Base-by-base conservation (phyloP, 2,329 filamentous ascomycete species). In the Thielaviopsis punctulata region DNA sequence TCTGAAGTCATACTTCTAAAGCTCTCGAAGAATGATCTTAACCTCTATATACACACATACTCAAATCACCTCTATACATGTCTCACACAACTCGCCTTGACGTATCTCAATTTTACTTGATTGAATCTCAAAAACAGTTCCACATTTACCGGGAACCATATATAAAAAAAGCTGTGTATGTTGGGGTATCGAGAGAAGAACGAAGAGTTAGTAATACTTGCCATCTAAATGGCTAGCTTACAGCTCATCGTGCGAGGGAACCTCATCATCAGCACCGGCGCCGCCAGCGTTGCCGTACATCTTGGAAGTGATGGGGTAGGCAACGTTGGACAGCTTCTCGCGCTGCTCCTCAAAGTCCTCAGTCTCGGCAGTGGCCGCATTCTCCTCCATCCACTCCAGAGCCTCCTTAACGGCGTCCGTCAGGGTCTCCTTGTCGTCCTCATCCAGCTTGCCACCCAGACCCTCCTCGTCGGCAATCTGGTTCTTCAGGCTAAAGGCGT, bases 281-380 rank as follows among this genome's bases (percentile, higher is more conserved):
- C 76, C 82, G 51, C 65, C 68, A 61, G 78, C 80, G 62, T 76
- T 73, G 61, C 74, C 68, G 76, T 95, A 95, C 64, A 95, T 78
- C 81, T 98, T 98, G 75, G 86, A 94, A 62, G 92, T 98, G 73
- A 98, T 98, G 60, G 92, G 92, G 75, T 96, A 95, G 52, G 92
- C 92, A 59, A 95, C 86, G 68, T 85, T 84, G 62, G 86, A 93
- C 60, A 98, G 79, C 79, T 95, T 95, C 84, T 98, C 90, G 77
- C 93, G 95, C 77, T 96, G 90, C 80, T 98, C 92, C 71, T 95
- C 89, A 63, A 96, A 95, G 75, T 96, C 92, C 74, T 95, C 90
- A 55, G 87, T 76, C 60, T 75, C 79, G 58, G 92, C 92, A 50
- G 84, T 83, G 59, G 83, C 80, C 59, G 79, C 86, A 72, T 95